phyloP scores from a whole-genome alignment of 257 asterid species.

The Ilex asprella region DNA sequence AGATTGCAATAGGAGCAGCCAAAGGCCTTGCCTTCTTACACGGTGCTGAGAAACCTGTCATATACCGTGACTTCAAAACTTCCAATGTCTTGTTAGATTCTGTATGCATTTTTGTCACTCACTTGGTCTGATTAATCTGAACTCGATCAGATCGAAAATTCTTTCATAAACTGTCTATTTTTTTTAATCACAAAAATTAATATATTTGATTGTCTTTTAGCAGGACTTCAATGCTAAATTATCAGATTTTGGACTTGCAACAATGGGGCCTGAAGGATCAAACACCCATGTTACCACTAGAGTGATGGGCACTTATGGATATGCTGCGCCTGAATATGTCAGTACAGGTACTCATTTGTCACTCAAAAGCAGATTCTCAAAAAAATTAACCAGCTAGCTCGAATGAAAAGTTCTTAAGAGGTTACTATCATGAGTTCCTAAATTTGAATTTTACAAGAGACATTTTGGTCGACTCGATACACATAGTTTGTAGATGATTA shows the following conservation, averaged over 20 bases:
- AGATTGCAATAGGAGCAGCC: conserved; percentile 87
- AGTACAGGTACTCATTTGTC: conserved; percentile 52
- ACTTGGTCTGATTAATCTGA: no score
- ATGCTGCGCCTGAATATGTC: conserved; percentile 93
- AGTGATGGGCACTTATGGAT: conserved; percentile 94
- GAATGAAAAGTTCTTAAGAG: no score
- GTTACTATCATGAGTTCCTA: no score
- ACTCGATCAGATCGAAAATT: neutral
- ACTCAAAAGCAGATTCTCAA: no score
- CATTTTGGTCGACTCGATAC: no score
- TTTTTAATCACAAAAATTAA: neutral
- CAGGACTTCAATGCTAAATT: conserved; percentile 86
- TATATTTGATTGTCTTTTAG: neutral
- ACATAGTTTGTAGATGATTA: no score
- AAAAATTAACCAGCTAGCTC: no score
- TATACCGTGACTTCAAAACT: conserved; percentile 88
- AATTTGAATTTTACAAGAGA: no score
- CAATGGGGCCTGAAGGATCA: conserved; percentile 96
- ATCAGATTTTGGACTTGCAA: conserved; percentile 88
- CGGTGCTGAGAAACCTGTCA: conserved; percentile 74
- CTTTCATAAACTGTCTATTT: neutral
- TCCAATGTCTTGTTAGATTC: conserved; percentile 76
- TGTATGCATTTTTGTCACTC: conserved; percentile 21
- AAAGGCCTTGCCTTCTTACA: conserved; percentile 91
- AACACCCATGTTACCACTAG: conserved; percentile 87